Evolutionary conservation across 345 rosid genomes (phyloP).

Genomic region (Hibiscus syriacus): DNA sequence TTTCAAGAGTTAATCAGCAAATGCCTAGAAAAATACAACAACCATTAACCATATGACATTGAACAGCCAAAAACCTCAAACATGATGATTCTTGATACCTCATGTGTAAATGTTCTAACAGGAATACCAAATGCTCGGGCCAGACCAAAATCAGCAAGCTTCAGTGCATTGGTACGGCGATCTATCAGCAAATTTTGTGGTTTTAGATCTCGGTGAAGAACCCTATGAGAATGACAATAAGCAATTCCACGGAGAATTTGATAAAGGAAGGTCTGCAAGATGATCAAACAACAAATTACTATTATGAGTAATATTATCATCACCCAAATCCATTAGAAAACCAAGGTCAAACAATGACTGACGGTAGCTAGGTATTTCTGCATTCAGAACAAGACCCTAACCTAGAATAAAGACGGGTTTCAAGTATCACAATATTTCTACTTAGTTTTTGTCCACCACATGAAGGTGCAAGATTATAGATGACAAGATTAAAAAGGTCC

Average conservation of each 20-base stretch:
- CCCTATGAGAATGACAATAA: constrained; percentile 97
- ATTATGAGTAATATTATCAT: constrained; percentile 2
- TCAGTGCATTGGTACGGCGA: constrained; percentile 82
- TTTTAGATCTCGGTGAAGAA: constrained; percentile 95
- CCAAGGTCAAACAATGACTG: background rate
- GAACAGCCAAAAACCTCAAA: background rate
- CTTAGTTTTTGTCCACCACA: background rate
- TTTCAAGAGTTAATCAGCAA: background rate
- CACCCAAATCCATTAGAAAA: background rate
- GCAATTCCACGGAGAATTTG: constrained; percentile 97
- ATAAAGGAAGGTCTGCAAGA: constrained; percentile 76
- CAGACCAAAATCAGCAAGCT: constrained; percentile 97
- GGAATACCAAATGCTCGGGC: constrained; percentile 98
- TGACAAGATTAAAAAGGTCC: too few species aligned
- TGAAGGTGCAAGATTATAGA: background rate
- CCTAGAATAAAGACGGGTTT: background rate
- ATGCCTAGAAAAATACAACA: background rate
- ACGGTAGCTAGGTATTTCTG: background rate
- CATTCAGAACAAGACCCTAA: background rate
- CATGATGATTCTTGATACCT: constrained; percentile 36
- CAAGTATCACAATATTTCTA: background rate
- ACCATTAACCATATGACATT: constrained; percentile 1
- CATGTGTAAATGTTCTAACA: constrained; percentile 98
- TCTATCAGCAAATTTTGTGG: constrained; percentile 96
- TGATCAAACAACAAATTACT: constrained; percentile 1